These are phyloP conservation scores for Penicillium corylophilum DNA, from an alignment of 2,329 filamentous ascomycete genomes.

Conservation along the genomic window DNA sequence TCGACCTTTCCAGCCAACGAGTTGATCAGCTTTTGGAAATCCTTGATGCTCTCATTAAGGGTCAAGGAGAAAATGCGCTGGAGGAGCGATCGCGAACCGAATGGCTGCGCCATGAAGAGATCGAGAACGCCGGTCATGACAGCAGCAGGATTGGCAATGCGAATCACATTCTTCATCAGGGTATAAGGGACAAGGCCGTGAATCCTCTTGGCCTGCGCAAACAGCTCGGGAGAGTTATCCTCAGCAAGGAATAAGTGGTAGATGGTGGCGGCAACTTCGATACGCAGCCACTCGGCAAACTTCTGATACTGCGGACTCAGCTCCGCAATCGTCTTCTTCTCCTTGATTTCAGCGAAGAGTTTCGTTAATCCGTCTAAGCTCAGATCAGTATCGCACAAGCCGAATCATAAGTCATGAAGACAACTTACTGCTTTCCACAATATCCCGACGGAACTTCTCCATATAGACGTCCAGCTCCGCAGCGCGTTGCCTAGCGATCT, in stretches of 20 bases:
- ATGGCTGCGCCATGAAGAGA: constrained; percentile 92
- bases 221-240: constrained; percentile 95
- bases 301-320: constrained; percentile 95
- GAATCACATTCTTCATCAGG: constrained; percentile 92
- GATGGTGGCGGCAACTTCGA: constrained; percentile 92
- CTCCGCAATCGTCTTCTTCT: constrained; percentile 82
- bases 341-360: constrained; percentile 87
- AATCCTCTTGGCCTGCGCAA: constrained; percentile 89
- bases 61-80: constrained; percentile 94
- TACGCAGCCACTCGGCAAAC: constrained; percentile 96
- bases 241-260: constrained; percentile 97
- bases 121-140: constrained; percentile 97
- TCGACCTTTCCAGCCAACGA: constrained; percentile 72
- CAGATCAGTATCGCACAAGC: background rate
- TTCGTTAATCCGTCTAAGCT: constrained; percentile 82
- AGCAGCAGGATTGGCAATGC: constrained; percentile 90
- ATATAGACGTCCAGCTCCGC: constrained; percentile 96
- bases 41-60: constrained; percentile 82
- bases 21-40: constrained; percentile 84
- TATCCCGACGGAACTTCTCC: constrained; percentile 72
- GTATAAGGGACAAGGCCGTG: constrained; percentile 93
- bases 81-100: constrained; percentile 83
- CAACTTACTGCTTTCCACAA: constrained; percentile 68
- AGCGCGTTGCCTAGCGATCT: constrained; percentile 86
- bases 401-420: background rate